Evolutionary conservation across 2,329 filamentous ascomycete species (phyloP), one percentile per base, ranked within the genome.

Genomic region (Neofusicoccum ribis): DNA sequence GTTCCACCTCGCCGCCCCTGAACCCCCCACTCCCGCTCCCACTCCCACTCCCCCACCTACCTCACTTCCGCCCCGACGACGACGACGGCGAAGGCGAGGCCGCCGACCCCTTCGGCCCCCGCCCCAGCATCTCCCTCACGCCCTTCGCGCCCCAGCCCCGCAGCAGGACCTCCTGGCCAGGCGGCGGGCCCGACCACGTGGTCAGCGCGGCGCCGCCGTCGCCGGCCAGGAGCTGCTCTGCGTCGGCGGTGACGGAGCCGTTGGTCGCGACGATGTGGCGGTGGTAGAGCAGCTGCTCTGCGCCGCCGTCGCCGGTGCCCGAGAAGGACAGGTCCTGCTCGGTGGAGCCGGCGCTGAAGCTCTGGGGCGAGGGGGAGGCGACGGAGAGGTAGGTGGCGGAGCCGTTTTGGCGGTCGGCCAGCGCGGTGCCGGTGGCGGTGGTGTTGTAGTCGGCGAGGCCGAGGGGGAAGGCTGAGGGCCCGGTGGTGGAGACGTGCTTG

Each of bases 361-460:
- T 51, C 37, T 44, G 23, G 82, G 82, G 59, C 73, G 78, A 67
- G 77, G 81, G 67, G 79, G 78, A 11, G 84, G 77, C 72, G 34
- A 77, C 75, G 39, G 82, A 62, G n/a, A 81, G 77, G 72, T 87
- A 90, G 36, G 72, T 76, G 5, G 87, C 88, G 5, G 80, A 84
- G 37, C 87, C 88, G 44, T 85, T 84, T 67, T 88, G 85, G 46
- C 72, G 81, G 2, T 72, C 69, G 0, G 81, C 76, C 2, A 66
- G 41, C 12, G 11, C 12, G 3, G 58, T 37, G 8, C 81, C 82
- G 17, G 71, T 67, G 71, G 67, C 37, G 52, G 73, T 73, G 23
- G 65, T 69, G 23, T 73, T 76, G 83, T 84, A 89, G 0, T 84
- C 83, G 68, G 89, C 85, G 2, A 89, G 76, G 1, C 86, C 87